Conservation (phyloP, 2,329 filamentous ascomycete genomes). For the Colletotrichum musae region DNA sequence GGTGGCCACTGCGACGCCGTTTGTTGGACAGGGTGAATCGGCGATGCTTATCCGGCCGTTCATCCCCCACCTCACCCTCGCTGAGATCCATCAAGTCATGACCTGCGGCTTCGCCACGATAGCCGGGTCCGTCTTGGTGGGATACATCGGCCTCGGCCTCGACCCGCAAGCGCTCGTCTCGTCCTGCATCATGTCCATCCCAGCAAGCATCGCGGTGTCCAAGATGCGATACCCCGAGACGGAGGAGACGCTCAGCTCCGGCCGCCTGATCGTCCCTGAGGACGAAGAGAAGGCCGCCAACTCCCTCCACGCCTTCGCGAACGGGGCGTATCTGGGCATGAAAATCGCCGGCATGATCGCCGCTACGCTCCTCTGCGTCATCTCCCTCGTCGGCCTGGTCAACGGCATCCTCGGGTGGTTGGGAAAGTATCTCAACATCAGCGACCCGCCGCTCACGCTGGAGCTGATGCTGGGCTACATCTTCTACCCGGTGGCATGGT, state of each 20-base stretch:
- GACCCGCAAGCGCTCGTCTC: constrained; percentile 80
- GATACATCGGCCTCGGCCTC: constrained; percentile 79
- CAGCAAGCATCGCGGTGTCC: constrained; percentile 78
- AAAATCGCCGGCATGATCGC: constrained; percentile 84
- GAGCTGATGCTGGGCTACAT: constrained; percentile 80
- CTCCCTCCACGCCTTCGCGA: constrained; percentile 79
- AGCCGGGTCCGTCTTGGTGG: constrained; percentile 78
- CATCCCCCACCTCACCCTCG: constrained; percentile 78
- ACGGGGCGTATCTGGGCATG: constrained; percentile 81
- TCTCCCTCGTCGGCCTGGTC: constrained; percentile 76
- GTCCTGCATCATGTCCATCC: constrained; percentile 84
- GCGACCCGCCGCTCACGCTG: constrained; percentile 69
- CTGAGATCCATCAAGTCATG: constrained; percentile 84
- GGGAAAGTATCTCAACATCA: constrained; percentile 78
- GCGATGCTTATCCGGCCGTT: constrained; percentile 84
- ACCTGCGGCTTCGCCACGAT: constrained; percentile 83
- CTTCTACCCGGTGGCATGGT: constrained; percentile 79
- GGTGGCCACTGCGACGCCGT: constrained; percentile 81
- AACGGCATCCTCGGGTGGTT: constrained; percentile 82
- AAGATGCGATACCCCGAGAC: constrained; percentile 82
- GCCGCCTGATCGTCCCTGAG: constrained; percentile 77
- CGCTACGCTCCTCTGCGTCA: constrained; percentile 80
- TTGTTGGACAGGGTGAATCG: constrained; percentile 85
- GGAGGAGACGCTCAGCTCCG: constrained; percentile 80
- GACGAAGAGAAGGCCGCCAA: constrained; percentile 75